Percentiles rank a stretch among this genome's conserved stretches.
These are phyloP conservation scores for Teunomyces cretensis DNA, from an alignment of 805 yeast species.

Conservation along the genomic window DNA sequence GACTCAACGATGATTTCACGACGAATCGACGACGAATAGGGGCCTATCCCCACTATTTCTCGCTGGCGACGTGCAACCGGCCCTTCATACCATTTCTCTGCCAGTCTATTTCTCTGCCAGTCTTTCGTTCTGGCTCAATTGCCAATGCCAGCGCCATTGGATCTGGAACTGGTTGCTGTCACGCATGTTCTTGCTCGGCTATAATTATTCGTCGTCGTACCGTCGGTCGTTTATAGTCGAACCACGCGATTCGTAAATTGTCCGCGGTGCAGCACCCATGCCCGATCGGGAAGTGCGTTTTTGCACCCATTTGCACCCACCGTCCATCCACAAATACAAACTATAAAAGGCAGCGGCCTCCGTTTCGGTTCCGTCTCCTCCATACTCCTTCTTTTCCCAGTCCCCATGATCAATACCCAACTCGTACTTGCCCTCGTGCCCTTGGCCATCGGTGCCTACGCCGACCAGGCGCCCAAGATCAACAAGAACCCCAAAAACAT, in stretches of 20 bases:
- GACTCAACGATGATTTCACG: background rate
- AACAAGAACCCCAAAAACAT: constrained; percentile 49
- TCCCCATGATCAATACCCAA: constrained; percentile 1
- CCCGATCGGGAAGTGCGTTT: background rate
- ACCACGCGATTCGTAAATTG: background rate
- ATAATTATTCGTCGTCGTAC: background rate
- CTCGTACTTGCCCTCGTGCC: constrained; percentile 3
- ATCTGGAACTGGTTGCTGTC: too few species aligned
- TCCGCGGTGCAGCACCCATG: background rate
- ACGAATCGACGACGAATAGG: too few species aligned
- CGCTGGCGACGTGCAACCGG: too few species aligned
- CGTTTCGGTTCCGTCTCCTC: background rate
- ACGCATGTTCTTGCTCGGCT: background rate
- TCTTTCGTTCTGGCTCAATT: too few species aligned
- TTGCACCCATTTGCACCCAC: constrained; percentile 1
- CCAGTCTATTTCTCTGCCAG: too few species aligned
- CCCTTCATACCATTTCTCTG: too few species aligned
- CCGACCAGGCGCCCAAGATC: constrained; percentile 50
- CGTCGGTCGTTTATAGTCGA: background rate
- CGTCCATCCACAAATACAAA: background rate
- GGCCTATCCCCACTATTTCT: background rate
- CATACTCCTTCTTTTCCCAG: background rate
- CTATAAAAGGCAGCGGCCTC: background rate
- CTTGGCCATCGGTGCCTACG: constrained; percentile 13
- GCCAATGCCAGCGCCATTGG: too few species aligned